A percentile compares a stretch with the other conserved stretches of the same genome.
phyloP scores from a whole-genome alignment of 164 flowering plant species.

The Pachysandra terminalis region DNA sequence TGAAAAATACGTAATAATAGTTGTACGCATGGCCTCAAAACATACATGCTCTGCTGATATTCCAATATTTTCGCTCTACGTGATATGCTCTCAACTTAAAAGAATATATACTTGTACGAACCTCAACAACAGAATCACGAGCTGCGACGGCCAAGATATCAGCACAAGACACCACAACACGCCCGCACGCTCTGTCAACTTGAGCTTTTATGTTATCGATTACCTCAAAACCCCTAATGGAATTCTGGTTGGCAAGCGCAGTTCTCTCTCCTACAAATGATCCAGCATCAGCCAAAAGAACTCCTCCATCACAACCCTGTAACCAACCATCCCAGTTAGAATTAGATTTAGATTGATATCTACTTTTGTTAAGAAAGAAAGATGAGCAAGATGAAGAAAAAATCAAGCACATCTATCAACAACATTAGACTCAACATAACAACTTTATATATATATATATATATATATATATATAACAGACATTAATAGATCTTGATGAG shows the following conservation, averaged over 20 bases:
- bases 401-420: too few relatives aligned
- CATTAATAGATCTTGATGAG: too few relatives aligned
- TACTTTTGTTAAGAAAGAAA: too few relatives aligned
- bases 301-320: conserved; percentile 26
- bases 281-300: conserved; percentile 14
- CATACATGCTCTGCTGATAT: too few relatives aligned
- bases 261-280: conserved; percentile 17
- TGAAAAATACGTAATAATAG: too few relatives aligned
- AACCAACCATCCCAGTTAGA: neutral
- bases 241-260: conserved; percentile 11
- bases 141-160: conserved; percentile 30
- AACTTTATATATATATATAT: too few relatives aligned
- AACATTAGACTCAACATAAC: too few relatives aligned
- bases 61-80: too few relatives aligned
- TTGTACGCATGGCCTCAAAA: too few relatives aligned
- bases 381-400: too few relatives aligned
- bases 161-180: conserved; percentile 28
- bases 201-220: conserved; percentile 21
- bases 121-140: conserved; percentile 25
- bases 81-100: too few relatives aligned
- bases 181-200: conserved; percentile 25
- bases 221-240: conserved; percentile 18
- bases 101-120: conserved; percentile 8
- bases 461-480: too few relatives aligned
- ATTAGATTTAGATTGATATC: neutral